Base-by-base conservation (phyloP, 257 asterid genomes). In the Fraxinus americana region DNA sequence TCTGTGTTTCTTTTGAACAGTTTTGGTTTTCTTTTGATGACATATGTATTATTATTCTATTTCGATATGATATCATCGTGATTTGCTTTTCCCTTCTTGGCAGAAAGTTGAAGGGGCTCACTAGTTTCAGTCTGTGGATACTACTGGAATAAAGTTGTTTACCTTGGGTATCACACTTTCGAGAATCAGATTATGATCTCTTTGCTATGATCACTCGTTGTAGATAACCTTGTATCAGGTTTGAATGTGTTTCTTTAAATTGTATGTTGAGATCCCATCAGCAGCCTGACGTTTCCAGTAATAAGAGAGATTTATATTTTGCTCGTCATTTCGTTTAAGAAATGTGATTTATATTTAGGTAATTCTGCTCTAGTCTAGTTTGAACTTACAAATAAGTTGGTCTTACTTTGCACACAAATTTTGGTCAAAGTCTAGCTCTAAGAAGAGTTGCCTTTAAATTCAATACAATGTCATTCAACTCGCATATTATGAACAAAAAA, bases 61-160 rank as follows among this genome's bases (percentile, higher is more conserved):
- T 68, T 17, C 21, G 1, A 52, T n/a, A 23, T 0, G 21, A 39
- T 57, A 27, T 7, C 34, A 4, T 16, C 21, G 35, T 74, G 17
- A 17, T 72, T 76, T 48, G 71, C 23, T 48, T n/a, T 5, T 7
- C 67, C 14, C 27, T 67, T 71, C 61, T 76, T 29, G 82, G 86
- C 93, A 89, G 91, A 79, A 82, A 86, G 82, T 69, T 74, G 81
- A 83, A 82, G 85, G 75, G 77, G 72, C 87, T 19, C 84, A 79
- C 57, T 41, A 65, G 76, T 35, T 25, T 7, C 52, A 34, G 70
- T 57, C 48, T 36, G 57, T 63, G 21, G 25, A 66, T 7, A 39
- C 35, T 38, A 65, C 19, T 1, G 71, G 82, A 86, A 81, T 86
- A 84, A 81, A 68, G 52, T 39, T 10, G 57, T 81, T 45, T 57